Base-by-base conservation (phyloP, 2,329 filamentous ascomycete species). In the Fusarium sterilihyphosum region DNA sequence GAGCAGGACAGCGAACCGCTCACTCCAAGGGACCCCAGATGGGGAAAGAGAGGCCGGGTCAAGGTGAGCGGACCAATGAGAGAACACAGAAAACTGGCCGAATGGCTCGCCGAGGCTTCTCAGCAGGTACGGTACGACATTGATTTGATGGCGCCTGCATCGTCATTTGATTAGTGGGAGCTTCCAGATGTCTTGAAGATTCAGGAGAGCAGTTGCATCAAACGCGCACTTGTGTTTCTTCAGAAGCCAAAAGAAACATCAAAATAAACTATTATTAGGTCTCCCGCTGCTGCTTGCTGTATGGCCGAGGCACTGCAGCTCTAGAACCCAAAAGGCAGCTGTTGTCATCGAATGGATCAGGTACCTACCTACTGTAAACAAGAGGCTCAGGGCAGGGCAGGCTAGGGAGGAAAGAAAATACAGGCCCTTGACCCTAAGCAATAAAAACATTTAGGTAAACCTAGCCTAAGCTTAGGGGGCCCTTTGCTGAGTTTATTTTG, bases 101-200 rank as follows among this genome's bases (percentile, higher is more conserved):
- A 73, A 53, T 22, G 70, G 58, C 63, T 53, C 47, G 50, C 35
- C 43, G 35, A 54, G 57, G 54, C 43, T 57, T 53, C 52, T 54
- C 61, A 56, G 67, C 62, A 73, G 71, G 71, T 67, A 74, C 73
- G 29, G 63, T 72, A 53, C 71, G 43, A 67, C 56, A 24, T 61
- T 54, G 71, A 52, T 63, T 66, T 53, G 57, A 70, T 44, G 67
- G 65, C 67, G 38, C 57, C 49, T 67, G 67, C 67, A 59, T 63
- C 59, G 41, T 54, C 61, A 66, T 71, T 63, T 70, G 50, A 35
- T 54, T 68, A 69, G 66, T 33, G 56, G 59, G 37, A 63, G 37
- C 49, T 54, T 49, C 46, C 26, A 49, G 20, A 5, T 62, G 47
- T 24, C 18, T 37, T 47, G 64, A 60, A 47, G 52, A 62, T 22